phyloP scores from a whole-genome alignment of 2,329 filamentous ascomycete genomes.

The Albophoma yamanashiensis region DNA sequence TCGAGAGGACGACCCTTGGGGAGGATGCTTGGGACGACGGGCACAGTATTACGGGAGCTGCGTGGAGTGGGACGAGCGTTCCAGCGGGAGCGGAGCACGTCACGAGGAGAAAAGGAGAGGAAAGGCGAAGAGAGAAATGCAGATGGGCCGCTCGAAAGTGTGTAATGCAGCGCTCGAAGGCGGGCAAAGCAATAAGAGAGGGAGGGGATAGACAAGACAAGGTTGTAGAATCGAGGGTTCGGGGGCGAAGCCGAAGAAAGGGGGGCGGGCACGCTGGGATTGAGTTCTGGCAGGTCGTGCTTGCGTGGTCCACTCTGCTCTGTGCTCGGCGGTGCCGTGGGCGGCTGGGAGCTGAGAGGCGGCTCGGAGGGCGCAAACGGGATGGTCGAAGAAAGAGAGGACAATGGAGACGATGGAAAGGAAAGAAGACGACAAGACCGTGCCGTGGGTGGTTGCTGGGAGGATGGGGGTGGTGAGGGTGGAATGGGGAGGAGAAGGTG shows the following conservation, averaged over 20 bases:
- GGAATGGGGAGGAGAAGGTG: slow-evolving; percentile 4
- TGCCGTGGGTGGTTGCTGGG: background rate
- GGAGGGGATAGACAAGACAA: slow-evolving; percentile 9
- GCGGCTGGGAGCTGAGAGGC: slow-evolving; percentile 12
- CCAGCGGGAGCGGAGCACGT: slow-evolving; percentile 14
- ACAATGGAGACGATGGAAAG: slow-evolving; percentile 15
- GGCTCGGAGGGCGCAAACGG: slow-evolving; percentile 12
- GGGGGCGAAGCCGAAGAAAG: slow-evolving; percentile 19
- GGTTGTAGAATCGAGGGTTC: slow-evolving; percentile 4
- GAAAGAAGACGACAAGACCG: slow-evolving; percentile 12
- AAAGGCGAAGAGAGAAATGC: slow-evolving; percentile 12
- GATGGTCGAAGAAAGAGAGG: slow-evolving; percentile 12
- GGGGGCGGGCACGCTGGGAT: slow-evolving; percentile 11
- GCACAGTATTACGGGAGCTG: slow-evolving; percentile 17
- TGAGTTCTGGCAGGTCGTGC: slow-evolving; percentile 7
- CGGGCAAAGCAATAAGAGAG: slow-evolving; percentile 9
- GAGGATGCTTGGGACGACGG: slow-evolving; percentile 6
- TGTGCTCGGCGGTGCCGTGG: slow-evolving; percentile 4
- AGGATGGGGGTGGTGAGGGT: slow-evolving; percentile 4
- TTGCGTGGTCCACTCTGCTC: background rate
- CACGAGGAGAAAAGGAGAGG: slow-evolving; percentile 13
- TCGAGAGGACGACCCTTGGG: slow-evolving; percentile 6
- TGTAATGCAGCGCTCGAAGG: slow-evolving; percentile 11
- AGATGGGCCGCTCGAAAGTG: slow-evolving; percentile 12
- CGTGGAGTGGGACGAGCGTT: slow-evolving; percentile 12